Percentiles rank a stretch among this genome's conserved stretches.
Conservation (phyloP, 129 eudicot genomes). For the Apium graveolens region DNA sequence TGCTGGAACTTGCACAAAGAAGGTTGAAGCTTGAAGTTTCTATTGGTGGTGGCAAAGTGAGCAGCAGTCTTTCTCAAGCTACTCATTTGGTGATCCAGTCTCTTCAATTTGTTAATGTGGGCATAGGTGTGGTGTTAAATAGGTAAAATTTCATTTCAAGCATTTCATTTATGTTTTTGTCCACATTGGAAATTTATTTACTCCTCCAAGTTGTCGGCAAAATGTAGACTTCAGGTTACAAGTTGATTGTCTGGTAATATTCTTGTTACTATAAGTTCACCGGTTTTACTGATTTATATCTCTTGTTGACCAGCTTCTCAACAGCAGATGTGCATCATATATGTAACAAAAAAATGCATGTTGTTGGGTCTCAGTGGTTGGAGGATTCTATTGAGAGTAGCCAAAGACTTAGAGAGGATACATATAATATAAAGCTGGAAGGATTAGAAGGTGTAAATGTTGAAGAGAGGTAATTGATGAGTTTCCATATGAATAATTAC, state of each 20-base stretch:
- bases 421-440: conserved; percentile 47
- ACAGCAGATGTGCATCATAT: conserved; percentile 42
- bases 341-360: conserved; percentile 39
- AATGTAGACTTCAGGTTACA: background rate
- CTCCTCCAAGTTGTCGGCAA: background rate
- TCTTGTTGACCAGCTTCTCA: conserved; percentile 48
- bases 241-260: background rate
- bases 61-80: conserved; percentile 41
- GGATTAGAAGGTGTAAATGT: conserved; percentile 30
- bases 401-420: conserved; percentile 48
- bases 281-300: background rate
- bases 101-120: conserved; percentile 31
- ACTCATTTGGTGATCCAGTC: conserved; percentile 67
- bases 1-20: conserved; percentile 53
- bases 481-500: background rate
- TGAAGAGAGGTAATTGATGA: conserved; percentile 40
- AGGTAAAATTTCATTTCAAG: conserved; percentile 34
- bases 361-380: conserved; percentile 70
- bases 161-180: background rate
- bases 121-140: conserved; percentile 33
- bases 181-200: background rate
- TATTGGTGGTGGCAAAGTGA: conserved; percentile 63
- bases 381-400: conserved; percentile 58
- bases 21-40: conserved; percentile 79
- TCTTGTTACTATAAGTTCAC: background rate